Percentiles rank a stretch among this genome's conserved stretches.
These are phyloP conservation scores for Stevia rebaudiana DNA, from an alignment of 140 eudicot species.

Conservation along the genomic window DNA sequence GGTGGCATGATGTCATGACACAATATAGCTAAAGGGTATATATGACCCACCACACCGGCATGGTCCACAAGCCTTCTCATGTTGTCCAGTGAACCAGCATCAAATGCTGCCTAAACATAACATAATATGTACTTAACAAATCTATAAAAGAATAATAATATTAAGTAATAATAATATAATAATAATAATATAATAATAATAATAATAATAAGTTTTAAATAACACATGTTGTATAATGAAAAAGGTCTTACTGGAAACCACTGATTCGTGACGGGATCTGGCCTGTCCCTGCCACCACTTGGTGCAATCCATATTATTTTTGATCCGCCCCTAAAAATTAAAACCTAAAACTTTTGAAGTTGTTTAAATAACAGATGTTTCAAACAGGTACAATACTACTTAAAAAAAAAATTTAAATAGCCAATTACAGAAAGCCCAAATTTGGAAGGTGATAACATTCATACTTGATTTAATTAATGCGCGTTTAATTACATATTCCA, in stretches of 20 bases:
- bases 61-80: constrained; percentile 91
- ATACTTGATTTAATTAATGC: too few relatives aligned
- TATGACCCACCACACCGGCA: constrained; percentile 88
- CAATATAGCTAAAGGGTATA: constrained; percentile 72
- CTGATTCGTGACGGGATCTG: constrained; percentile 73
- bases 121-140: background rate
- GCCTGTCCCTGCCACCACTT: constrained; percentile 99
- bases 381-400: too few relatives aligned
- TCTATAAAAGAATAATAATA: background rate
- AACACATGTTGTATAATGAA: background rate
- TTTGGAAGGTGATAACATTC: too few relatives aligned
- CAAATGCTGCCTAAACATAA: constrained; percentile 76
- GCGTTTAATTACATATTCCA: too few relatives aligned
- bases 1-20: constrained; percentile 99
- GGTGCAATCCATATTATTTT: constrained; percentile 95
- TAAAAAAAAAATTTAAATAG: too few relatives aligned
- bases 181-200: too few relatives aligned
- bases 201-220: background rate
- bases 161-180: too few relatives aligned
- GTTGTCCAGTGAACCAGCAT: constrained; percentile 68
- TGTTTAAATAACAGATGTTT: too few relatives aligned
- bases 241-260: constrained; percentile 71
- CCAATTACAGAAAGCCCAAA: too few relatives aligned
- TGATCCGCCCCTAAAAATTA: constrained; percentile 85
- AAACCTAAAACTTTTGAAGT: too few relatives aligned